Evolutionary conservation across 108 stramenopile species (phyloP).

Genomic region (Parietichytrium sp.): DNA sequence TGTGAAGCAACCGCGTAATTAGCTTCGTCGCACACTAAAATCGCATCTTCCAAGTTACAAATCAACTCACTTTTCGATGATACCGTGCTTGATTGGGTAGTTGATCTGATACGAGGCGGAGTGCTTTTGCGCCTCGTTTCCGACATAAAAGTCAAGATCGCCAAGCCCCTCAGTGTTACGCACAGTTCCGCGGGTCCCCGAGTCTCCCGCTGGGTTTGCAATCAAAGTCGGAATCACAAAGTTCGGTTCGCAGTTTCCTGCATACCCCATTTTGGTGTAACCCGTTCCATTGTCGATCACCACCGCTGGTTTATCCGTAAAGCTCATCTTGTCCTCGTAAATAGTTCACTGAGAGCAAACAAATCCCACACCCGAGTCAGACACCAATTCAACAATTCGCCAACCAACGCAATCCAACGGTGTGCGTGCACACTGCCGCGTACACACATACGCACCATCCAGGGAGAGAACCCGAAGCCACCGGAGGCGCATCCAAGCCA

Average conservation of each 20-base stretch:
- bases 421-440: too few species aligned
- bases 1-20: too few species aligned
- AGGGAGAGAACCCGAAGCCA: too few species aligned
- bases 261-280: conserved; percentile 74
- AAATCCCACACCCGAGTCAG: too few species aligned
- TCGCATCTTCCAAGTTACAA: too few species aligned
- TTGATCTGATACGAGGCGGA: conserved; percentile 60
- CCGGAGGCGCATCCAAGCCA: too few species aligned
- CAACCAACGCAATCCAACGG: too few species aligned
- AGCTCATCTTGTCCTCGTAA: not conserved
- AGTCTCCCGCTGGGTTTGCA: conserved; percentile 39
- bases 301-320: conserved; percentile 57
- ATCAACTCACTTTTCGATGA: conserved; percentile 72
- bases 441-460: too few species aligned
- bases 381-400: too few species aligned
- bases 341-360: too few species aligned
- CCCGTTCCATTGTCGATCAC: conserved; percentile 74
- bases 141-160: conserved; percentile 68
- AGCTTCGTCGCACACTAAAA: too few species aligned
- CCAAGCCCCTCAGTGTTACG: conserved; percentile 47
- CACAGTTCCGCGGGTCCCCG: conserved; percentile 38
- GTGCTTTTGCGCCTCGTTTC: conserved; percentile 59
- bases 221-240: conserved; percentile 70
- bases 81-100: conserved; percentile 68
- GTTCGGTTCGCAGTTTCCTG: conserved; percentile 59